Evolutionary conservation across 2,329 filamentous ascomycete genomes (phyloP).

Genomic region (Hansfordia pulvinata): DNA sequence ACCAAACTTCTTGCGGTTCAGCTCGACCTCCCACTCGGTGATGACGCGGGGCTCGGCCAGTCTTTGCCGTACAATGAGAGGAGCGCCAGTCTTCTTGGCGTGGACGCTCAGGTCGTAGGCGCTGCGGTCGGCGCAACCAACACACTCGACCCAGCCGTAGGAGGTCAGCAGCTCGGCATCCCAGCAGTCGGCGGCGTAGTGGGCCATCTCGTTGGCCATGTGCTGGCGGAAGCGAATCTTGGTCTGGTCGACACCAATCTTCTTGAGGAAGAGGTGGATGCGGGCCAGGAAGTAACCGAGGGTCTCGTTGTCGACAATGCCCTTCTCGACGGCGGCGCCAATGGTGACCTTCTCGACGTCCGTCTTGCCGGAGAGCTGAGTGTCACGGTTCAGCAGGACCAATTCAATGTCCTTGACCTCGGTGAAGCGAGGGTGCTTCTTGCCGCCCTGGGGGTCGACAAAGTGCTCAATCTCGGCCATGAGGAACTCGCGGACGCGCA

Average conservation of each 20-base stretch:
- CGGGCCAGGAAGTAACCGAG: constrained; percentile 94
- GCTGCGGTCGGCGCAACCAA: constrained; percentile 89
- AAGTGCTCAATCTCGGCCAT: constrained; percentile 99
- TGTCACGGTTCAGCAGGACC: constrained; percentile 69
- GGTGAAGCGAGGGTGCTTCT: constrained; percentile 81
- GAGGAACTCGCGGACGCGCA: constrained; percentile 91
- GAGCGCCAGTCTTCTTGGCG: constrained; percentile 79
- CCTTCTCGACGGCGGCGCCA: constrained; percentile 70
- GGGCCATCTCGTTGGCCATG: constrained; percentile 67
- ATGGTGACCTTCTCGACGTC: constrained; percentile 60
- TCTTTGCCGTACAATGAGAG: constrained; percentile 73
- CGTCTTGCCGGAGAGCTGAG: constrained; percentile 79
- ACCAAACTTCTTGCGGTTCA: constrained; percentile 93
- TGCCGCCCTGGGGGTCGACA: constrained; percentile 86
- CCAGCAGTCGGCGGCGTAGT: constrained; percentile 97
- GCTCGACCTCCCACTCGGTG: constrained; percentile 77
- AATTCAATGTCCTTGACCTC: constrained; percentile 79
- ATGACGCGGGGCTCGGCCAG: constrained; percentile 65
- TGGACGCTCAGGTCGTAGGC: constrained; percentile 92
- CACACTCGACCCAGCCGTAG: constrained; percentile 96
- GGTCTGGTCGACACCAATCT: constrained; percentile 71
- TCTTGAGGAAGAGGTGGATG: constrained; percentile 80
- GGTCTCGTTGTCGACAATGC: constrained; percentile 91
- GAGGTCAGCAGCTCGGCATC: constrained; percentile 86
- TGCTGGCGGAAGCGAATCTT: constrained; percentile 97